These are phyloP conservation scores for Venturia pyrina DNA, from an alignment of 2,329 filamentous ascomycete genomes.

Conservation along the genomic window DNA sequence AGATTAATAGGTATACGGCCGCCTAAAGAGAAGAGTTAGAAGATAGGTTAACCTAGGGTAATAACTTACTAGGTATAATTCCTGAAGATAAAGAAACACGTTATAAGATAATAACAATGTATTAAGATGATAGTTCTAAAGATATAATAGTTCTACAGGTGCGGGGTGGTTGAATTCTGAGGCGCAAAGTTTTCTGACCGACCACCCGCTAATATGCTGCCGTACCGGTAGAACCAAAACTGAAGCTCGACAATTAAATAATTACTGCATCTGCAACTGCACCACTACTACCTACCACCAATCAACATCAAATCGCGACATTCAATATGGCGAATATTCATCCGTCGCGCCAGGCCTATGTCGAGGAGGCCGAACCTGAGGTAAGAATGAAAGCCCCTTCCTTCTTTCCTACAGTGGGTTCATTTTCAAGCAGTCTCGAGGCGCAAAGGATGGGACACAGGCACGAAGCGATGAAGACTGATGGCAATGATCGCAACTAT, in stretches of 20 bases:
- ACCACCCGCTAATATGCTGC: too few species aligned
- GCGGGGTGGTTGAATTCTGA: too few species aligned
- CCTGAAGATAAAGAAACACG: too few species aligned
- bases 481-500: conserved; percentile 20
- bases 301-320: neutral
- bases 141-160: too few species aligned
- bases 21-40: too few species aligned
- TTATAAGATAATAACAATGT: too few species aligned
- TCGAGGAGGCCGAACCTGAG: conserved; percentile 68
- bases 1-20: too few species aligned
- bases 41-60: too few species aligned
- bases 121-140: too few species aligned
- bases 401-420: conserved; percentile 20
- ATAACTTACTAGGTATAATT: too few species aligned
- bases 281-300: neutral
- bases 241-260: neutral
- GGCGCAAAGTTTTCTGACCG: too few species aligned
- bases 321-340: conserved; percentile 45
- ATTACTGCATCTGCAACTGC: neutral
- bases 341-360: conserved; percentile 83
- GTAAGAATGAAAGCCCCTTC: conserved; percentile 37
- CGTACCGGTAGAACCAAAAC: too few species aligned
- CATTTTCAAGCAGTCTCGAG: conserved; percentile 8
- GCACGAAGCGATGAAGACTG: conserved; percentile 16
- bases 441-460: neutral